These are phyloP conservation scores for Pistacia atlantica DNA, from an alignment of 345 rosid species.

Conservation along the genomic window DNA sequence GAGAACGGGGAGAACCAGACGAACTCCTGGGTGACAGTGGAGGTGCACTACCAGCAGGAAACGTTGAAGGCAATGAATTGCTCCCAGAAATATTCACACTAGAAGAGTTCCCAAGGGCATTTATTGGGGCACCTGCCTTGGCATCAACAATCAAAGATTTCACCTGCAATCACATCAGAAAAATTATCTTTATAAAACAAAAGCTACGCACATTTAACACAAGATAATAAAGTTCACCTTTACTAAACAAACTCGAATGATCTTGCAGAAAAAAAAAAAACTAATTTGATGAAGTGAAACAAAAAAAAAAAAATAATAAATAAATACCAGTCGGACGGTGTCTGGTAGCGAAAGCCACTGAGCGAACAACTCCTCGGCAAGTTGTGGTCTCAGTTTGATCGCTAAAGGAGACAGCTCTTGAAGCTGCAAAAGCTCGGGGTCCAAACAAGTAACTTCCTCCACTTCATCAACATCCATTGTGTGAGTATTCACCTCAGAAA, in stretches of 20 bases:
- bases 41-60: constrained; percentile 79
- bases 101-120: constrained; percentile 46
- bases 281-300: neutral
- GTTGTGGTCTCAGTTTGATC: constrained; percentile 50
- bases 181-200: neutral
- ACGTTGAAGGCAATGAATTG: constrained; percentile 75
- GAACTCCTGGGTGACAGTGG: constrained; percentile 88
- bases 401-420: constrained; percentile 62
- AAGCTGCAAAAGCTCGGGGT: constrained; percentile 72
- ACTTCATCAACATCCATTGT: constrained; percentile 37
- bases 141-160: constrained; percentile 77
- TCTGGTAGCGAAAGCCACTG: constrained; percentile 91
- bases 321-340: constrained; percentile 65
- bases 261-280: too few species aligned
- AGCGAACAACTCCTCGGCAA: constrained; percentile 65
- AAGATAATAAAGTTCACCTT: neutral
- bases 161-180: constrained; percentile 45
- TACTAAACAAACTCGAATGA: too few species aligned
- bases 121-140: constrained; percentile 56
- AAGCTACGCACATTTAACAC: neutral
- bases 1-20: constrained; percentile 81
- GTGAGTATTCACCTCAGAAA: neutral
- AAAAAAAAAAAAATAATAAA: too few species aligned
- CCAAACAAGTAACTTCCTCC: constrained; percentile 48
- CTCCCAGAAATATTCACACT: constrained; percentile 45